Evolutionary conservation across 495 filamentous ascomycete genomes (phyloP).

Genomic region (Immersiella caudata): DNA sequence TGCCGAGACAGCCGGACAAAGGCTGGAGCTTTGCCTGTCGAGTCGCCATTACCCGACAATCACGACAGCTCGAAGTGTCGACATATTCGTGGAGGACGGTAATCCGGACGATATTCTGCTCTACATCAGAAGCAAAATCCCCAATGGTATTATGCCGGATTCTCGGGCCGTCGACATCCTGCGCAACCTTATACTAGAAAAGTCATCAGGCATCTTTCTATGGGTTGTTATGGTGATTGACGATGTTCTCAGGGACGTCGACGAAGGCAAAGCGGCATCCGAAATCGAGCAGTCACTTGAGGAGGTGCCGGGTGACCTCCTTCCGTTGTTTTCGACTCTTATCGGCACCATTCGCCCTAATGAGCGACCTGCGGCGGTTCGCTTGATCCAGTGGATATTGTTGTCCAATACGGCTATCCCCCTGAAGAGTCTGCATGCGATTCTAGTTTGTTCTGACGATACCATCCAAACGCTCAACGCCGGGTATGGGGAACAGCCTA

Average conservation of each 20-base stretch:
- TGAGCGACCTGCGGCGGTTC: too few relatives aligned
- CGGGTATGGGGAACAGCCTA: too few relatives aligned
- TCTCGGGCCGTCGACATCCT: not conserved
- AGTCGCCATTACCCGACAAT: too few relatives aligned
- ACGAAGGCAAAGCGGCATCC: constrained; percentile 9
- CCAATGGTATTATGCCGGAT: not conserved
- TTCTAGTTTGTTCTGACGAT: too few relatives aligned
- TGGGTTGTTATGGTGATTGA: constrained; percentile 30
- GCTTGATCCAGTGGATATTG: too few relatives aligned
- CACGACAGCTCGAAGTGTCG: too few relatives aligned
- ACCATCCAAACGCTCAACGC: too few relatives aligned
- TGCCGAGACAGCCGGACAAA: not conserved
- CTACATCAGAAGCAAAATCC: constrained; percentile 16
- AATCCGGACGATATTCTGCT: constrained; percentile 19
- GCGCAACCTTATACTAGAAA: constrained; percentile 12
- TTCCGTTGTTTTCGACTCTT: not conserved
- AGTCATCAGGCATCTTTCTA: constrained; percentile 25
- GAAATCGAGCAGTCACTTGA: constrained; percentile 15
- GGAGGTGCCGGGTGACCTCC: not conserved
- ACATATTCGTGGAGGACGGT: constrained; percentile 2
- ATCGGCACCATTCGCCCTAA: not conserved
- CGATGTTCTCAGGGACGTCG: constrained; percentile 16
- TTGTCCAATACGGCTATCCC: too few relatives aligned
- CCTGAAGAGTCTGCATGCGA: too few relatives aligned
- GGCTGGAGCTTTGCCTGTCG: too few relatives aligned